Base-by-base conservation (phyloP, 345 rosid genomes). In the Firmiana major region DNA sequence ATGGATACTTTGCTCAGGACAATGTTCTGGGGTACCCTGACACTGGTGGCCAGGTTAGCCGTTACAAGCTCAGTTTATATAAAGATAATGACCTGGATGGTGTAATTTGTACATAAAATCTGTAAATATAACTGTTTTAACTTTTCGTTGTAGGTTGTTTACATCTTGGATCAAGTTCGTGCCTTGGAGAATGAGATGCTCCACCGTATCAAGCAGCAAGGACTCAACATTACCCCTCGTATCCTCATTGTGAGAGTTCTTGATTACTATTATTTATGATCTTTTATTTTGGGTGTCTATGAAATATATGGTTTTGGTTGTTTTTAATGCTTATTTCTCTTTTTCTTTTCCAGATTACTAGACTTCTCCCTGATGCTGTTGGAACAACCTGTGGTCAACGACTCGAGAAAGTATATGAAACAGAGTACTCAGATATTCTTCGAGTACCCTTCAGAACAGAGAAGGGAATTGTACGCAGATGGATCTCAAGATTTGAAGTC, bases 401-500 rank as follows among this genome's bases (percentile, higher is more conserved):
- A 60, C 90, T 94, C 15, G 97, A 94, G 87, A 93, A 88, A 86
- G 98, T 93, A 1, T 84, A 84, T 49, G 97, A 91, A 65, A 82
- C 97, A 0, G 85, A 94, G 81, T 73, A 93, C 76, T 89, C 94
- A 13, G 95, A 93, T 77, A 94, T 94, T 67, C 95, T 94, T 4
- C 93, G 98, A 8, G 88, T 94, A 45, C 98, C 98, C 49, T 94
- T 94, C 77, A 87, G 91, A 84, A 80, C 88, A 7, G 95, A 91
- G 82, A 83, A 91, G 83, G 98, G 98, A 43, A 82, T 89, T 4
- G 92, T 94, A 55, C 91, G 97, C 24, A 80, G 83, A 75, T 94
- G 98, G 98, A 94, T 94, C 86, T 94, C 98, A 3, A 78, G 98
- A 78, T 94, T 94, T n/a, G 97, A 94, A 86, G 98, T 94, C 66